Conservation (phyloP, 495 filamentous ascomycete genomes). For the Daldinia grandis region DNA sequence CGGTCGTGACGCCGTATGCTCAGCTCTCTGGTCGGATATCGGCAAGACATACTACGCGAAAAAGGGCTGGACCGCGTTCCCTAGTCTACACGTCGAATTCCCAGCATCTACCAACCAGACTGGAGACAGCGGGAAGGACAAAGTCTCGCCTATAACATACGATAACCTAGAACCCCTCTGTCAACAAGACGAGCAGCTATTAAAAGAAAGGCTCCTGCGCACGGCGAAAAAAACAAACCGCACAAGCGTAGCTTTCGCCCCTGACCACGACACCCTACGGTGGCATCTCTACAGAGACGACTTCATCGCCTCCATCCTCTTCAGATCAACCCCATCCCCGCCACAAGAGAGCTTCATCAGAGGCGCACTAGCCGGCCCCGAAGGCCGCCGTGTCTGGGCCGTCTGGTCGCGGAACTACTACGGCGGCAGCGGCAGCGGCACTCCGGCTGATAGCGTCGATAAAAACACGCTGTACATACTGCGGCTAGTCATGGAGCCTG, state of each 20-base stretch:
- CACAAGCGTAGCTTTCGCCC: slow-evolving; percentile 71
- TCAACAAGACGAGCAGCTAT: slow-evolving; percentile 60
- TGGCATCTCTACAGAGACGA: slow-evolving; percentile 93
- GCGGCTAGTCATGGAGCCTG: slow-evolving; percentile 73
- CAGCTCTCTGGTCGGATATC: slow-evolving; percentile 91
- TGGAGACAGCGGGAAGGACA: slow-evolving; percentile 8
- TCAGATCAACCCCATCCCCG: slow-evolving; percentile 16
- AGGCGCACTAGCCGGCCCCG: slow-evolving; percentile 33
- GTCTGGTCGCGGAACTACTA: slow-evolving; percentile 82
- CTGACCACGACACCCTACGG: slow-evolving; percentile 73
- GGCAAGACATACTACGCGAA: slow-evolving; percentile 90
- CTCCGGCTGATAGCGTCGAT: slow-evolving; percentile 43
- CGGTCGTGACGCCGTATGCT: slow-evolving; percentile 60
- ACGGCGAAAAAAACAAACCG: slow-evolving; percentile 40
- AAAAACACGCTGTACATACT: slow-evolving; percentile 82
- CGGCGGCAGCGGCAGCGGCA: slow-evolving; percentile 45
- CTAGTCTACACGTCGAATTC: slow-evolving; percentile 74
- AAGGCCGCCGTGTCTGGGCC: slow-evolving; percentile 68
- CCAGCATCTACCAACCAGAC: slow-evolving; percentile 45
- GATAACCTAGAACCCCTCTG: slow-evolving; percentile 66
- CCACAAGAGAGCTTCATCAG: background rate
- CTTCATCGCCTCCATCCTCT: slow-evolving; percentile 70
- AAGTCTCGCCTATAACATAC: slow-evolving; percentile 51
- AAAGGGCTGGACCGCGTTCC: slow-evolving; percentile 80
- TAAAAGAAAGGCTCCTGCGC: slow-evolving; percentile 52